These are phyloP conservation scores for Ophiostoma montium DNA, from an alignment of 2,329 filamentous ascomycete genomes.

Conservation along the genomic window DNA sequence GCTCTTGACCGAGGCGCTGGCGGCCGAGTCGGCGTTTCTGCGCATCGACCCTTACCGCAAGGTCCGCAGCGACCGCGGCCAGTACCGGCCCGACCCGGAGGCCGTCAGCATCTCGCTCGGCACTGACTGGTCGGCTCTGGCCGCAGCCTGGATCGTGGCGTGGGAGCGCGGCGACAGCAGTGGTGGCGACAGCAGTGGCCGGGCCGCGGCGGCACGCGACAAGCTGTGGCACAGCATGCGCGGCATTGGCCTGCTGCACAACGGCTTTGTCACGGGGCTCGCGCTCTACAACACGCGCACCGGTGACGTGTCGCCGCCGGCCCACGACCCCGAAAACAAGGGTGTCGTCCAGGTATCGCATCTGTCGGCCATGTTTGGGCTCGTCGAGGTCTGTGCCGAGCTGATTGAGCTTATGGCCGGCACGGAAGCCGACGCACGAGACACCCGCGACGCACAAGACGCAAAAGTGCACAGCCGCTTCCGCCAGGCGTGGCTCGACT, in stretches of 20 bases:
- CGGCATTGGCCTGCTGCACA: not conserved
- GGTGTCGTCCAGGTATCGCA: not conserved
- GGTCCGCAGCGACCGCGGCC: not conserved
- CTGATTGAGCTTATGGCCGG: not conserved
- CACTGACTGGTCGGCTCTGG: not conserved
- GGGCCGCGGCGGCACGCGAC: not conserved
- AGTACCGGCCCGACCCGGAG: not conserved
- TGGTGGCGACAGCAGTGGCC: not conserved
- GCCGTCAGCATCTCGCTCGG: not conserved
- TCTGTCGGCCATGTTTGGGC: not conserved
- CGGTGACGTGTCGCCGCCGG: not conserved
- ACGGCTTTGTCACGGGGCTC: not conserved
- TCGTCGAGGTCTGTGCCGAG: not conserved
- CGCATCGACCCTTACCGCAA: not conserved
- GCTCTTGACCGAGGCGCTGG: not conserved
- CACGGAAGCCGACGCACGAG: no score
- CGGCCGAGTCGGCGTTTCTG: not conserved
- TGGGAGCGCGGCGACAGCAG: not conserved
- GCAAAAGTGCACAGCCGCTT: not conserved
- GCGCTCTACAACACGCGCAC: not conserved
- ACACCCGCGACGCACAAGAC: not conserved
- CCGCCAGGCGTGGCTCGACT: not conserved
- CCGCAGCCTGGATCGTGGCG: not conserved
- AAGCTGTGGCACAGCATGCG: not conserved
- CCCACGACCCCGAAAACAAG: not conserved